phyloP scores from a whole-genome alignment of 805 yeast species.

The Candida coleopterorum region DNA sequence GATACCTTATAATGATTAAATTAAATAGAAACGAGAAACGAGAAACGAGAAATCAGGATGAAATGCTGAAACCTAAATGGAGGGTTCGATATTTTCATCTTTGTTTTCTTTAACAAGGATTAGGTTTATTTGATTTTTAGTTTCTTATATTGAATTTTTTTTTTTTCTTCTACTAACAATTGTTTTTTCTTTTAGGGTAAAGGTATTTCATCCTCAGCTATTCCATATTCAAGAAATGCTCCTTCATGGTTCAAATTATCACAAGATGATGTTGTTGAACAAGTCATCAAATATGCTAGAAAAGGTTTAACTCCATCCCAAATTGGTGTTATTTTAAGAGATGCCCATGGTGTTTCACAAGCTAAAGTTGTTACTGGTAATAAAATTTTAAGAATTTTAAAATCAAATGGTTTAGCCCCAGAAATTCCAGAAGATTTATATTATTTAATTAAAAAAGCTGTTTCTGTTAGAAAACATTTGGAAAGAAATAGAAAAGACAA shows the following conservation, averaged over 20 bases:
- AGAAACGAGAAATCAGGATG: neutral
- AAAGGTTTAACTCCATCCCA: conserved; percentile 99
- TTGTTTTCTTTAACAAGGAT: too few species aligned
- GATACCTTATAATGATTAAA: conserved; percentile 5
- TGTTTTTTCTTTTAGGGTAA: conserved; percentile 79
- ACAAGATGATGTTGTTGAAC: conserved; percentile 94
- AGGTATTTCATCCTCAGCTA: conserved; percentile 98
- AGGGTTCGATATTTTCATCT: too few species aligned
- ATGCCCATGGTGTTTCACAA: conserved; percentile 99
- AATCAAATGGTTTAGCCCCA: conserved; percentile 99
- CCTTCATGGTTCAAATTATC: conserved; percentile 99
- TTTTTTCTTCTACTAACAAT: conserved; percentile 37
- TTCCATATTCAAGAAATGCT: conserved; percentile 98
- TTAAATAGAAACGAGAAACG: neutral
- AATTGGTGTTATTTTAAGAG: conserved; percentile 99
- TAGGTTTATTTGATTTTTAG: too few species aligned
- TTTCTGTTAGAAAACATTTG: conserved; percentile 98
- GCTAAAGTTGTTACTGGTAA: conserved; percentile 96
- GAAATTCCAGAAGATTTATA: conserved; percentile 99
- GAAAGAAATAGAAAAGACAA: conserved; percentile 99
- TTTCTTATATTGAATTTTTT: neutral
- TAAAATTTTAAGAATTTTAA: conserved; percentile 98
- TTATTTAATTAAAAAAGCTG: conserved; percentile 99
- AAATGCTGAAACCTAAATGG: too few species aligned
- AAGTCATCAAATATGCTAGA: conserved; percentile 98